Conservation (phyloP, 73 alveolate species). For the Paramecium octaurelia region DNA sequence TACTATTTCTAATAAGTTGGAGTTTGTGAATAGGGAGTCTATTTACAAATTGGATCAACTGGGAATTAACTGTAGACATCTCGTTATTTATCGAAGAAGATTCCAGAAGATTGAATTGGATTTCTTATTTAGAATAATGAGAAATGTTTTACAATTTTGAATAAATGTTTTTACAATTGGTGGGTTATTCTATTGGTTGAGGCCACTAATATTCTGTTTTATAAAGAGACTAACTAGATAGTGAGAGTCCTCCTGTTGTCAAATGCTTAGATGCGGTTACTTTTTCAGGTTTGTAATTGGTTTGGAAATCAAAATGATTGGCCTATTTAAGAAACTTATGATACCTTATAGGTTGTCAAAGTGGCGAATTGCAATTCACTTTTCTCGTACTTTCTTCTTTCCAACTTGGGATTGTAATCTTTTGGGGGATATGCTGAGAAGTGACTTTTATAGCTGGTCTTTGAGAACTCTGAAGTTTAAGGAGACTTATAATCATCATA, state of each 20-base stretch:
- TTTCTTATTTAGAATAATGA: background rate
- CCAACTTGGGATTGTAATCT: background rate
- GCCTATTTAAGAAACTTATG: background rate
- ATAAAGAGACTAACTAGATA: background rate
- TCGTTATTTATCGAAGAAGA: background rate
- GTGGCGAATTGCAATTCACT: background rate
- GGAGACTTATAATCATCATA: background rate
- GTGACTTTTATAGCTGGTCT: background rate
- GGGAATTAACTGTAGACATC: background rate
- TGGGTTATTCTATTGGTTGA: background rate
- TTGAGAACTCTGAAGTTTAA: background rate
- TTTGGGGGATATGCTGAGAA: background rate
- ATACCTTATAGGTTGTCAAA: background rate
- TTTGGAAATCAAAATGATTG: background rate
- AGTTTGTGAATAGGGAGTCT: background rate
- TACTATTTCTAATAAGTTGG: conserved; percentile 22
- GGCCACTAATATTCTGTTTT: background rate
- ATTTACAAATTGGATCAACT: background rate
- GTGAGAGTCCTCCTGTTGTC: background rate
- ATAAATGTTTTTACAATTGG: background rate
- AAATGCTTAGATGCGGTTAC: background rate
- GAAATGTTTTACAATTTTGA: background rate
- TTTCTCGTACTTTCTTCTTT: background rate
- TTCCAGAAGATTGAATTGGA: conserved; percentile 19
- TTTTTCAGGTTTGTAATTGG: background rate